Evolutionary conservation across 1,284 basidiomycete genomes (phyloP), one percentile per base, ranked within the genome.

Genomic region (Puccinia coronata): DNA sequence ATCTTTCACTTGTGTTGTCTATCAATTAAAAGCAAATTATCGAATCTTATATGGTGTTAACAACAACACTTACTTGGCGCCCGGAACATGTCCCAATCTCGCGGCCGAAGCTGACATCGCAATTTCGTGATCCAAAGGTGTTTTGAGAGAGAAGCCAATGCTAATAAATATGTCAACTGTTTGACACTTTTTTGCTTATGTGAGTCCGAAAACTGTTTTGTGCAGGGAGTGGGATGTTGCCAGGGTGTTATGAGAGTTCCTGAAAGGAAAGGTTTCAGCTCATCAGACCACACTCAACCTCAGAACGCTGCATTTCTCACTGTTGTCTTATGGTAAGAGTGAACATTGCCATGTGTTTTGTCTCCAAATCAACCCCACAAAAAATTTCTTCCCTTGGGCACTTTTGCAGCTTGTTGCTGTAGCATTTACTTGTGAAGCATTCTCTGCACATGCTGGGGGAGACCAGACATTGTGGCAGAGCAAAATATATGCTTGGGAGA

Each of bases 361-460:
- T 14, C 2, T 12, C 5, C 43, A 53, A 2, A 8, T 25, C n/a
- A 53, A 34, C 6, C 43, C n/a, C 23, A 39, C 36, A 61, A 69
- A 25, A 53, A 78, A 78, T 67, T 78, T 78, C 76, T 25, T 51
- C 76, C 76, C 53, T 51, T 78, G 53, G 53, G 76, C 61, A 61
- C 61, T 49, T 39, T 23, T 76, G 76, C 63, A 61, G 61, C 39
- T 23, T 39, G 18, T 51, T 20, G n/a, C 41, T 39, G 59, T n/a
- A n/a, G n/a, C n/a, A n/a, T 39, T 39, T 36, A 20, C 39, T 39
- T 63, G 34, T 20, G 43, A 20, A 28, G 9, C 47, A 31, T 53
- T 53, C 23, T 36, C 49, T 67, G 76, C 76, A 78, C 76, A 78
- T 65, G 76, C 65, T 78, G 63, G 47, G 76, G 76, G 47, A 12